These are phyloP conservation scores for Xylaria venustula DNA, from an alignment of 495 filamentous ascomycete species.

Conservation along the genomic window DNA sequence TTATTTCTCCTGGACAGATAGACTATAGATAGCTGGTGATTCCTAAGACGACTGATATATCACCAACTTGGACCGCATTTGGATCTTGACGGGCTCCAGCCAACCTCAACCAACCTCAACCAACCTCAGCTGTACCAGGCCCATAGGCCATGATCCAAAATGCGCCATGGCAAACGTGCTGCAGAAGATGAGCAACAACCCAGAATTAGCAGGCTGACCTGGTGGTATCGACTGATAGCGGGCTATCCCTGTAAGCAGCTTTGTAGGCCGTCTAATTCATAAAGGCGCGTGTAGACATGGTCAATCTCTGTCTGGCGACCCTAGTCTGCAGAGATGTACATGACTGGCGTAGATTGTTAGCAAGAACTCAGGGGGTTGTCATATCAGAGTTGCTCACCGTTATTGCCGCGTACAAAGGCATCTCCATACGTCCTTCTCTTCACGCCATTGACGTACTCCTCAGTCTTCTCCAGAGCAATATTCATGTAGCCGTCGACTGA, in stretches of 20 bases:
- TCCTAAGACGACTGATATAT: neutral
- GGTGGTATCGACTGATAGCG: neutral
- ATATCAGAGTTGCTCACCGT: slow-evolving; percentile 56
- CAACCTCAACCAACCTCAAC: neutral
- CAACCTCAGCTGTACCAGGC: neutral
- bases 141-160: neutral
- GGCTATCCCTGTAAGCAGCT: neutral
- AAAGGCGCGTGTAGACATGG: neutral
- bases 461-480: slow-evolving; percentile 91
- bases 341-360: slow-evolving; percentile 42
- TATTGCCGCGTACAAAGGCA: slow-evolving; percentile 95
- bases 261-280: neutral
- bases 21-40: slow-evolving; percentile 25
- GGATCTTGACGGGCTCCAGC: neutral
- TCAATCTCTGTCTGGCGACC: neutral
- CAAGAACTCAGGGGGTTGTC: neutral
- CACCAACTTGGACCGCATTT: slow-evolving; percentile 3
- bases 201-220: neutral
- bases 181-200: neutral
- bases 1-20: slow-evolving; percentile 52
- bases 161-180: too few relatives aligned
- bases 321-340: slow-evolving; percentile 74
- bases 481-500: slow-evolving; percentile 99
- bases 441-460: slow-evolving; percentile 83
- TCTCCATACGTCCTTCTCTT: slow-evolving; percentile 83